Base-by-base conservation (phyloP, 163 green algal genomes). In the Smithsoniella earleae region DNA sequence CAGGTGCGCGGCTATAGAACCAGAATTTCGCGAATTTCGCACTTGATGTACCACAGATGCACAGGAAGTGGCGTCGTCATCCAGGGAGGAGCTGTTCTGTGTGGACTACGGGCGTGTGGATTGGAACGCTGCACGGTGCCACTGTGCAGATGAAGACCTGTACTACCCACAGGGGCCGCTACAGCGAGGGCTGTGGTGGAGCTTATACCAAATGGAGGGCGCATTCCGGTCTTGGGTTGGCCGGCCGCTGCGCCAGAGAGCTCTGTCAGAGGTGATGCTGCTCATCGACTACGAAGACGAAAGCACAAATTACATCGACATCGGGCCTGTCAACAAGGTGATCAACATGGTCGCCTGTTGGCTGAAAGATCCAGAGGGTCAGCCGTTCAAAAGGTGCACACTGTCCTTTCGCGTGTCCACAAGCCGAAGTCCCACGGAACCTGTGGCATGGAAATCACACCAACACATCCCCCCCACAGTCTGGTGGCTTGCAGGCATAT, bases 201-300 rank as follows among this genome's bases (percentile, higher is more conserved):
- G 74, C n/a, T 82, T 98, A 28, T 92, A 93, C 81, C 81, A 92
- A 77, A 76, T 79, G 1, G 92, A 97, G 83, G 75, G 69, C 1
- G 18, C 95, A 66, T 83, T 98, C 73, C 40, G 10, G 40, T 49
- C 40, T 49, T 13, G 10, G 13, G 54, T 89, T 62, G 86, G 85
- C 66, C 90, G 78, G 25, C 74, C 73, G 46, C 80, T 98, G 77
- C 80, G 94, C 8, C 81, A 84, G 31, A 72, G 43, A 49, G 94
- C 93, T 28, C 78, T 96, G 46, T 65, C 46, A 8, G 86, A 96
- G 79, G 83, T 80, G 63, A 95, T 98, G 88, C 82, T 88, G 77
- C 95, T 96, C 82, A 87, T 99, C 6, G 88, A 96, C 73, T 98
- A 98, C 73, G 95, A 99, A 89, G 95, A 99, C 74, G 90, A 96